A percentile compares a stretch with the other conserved stretches of the same genome.
phyloP scores from a whole-genome alignment of 2,329 filamentous ascomycete species.

The Sporothrix variecibatus region DNA sequence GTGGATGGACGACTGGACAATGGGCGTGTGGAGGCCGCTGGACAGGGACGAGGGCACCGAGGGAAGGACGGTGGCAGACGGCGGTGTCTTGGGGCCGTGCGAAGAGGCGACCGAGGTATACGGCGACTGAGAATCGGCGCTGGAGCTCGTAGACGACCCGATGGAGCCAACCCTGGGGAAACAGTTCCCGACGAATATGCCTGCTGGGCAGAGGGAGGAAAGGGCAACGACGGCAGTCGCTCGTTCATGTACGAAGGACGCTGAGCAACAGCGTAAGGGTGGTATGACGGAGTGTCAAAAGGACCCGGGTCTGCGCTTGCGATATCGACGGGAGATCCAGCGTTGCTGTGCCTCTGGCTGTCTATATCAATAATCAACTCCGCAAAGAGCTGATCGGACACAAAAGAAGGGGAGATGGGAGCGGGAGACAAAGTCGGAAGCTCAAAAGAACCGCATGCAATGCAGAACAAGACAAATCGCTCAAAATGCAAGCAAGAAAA shows the following conservation, averaged over 20 bases:
- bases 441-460: conserved; percentile 13
- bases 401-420: neutral
- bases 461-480: conserved; percentile 16
- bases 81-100: conserved; percentile 68
- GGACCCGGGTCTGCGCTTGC: conserved; percentile 77
- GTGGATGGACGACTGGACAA: conserved; percentile 41
- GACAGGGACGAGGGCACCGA: conserved; percentile 4
- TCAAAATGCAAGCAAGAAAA: conserved; percentile 18
- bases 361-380: conserved; percentile 1
- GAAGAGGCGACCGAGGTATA: conserved; percentile 58
- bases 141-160: conserved; percentile 58
- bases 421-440: neutral
- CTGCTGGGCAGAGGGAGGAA: conserved; percentile 65
- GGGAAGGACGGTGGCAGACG: conserved; percentile 59
- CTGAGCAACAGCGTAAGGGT: conserved; percentile 61
- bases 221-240: conserved; percentile 69
- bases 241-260: conserved; percentile 70
- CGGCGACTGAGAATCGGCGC: conserved; percentile 56
- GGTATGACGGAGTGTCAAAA: conserved; percentile 70
- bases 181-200: conserved; percentile 71
- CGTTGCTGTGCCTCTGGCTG: conserved; percentile 62
- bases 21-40: conserved; percentile 44
- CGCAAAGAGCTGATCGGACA: neutral
- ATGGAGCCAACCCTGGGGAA: conserved; percentile 75
- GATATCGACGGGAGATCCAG: conserved; percentile 91